Conservation (phyloP, 2,329 filamentous ascomycete species). For the Fusarium sp. region DNA sequence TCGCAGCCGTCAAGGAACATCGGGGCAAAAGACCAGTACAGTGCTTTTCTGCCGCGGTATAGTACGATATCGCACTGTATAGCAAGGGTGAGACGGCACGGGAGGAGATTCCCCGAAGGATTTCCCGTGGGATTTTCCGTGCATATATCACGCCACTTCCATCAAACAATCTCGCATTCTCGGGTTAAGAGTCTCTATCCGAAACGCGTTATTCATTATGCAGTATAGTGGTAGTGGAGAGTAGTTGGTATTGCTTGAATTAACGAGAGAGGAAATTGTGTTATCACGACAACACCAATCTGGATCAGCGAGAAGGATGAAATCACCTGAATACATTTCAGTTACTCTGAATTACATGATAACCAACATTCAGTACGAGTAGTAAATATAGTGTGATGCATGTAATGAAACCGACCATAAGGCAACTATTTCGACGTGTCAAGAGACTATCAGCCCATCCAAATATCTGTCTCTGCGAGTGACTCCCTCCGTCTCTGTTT, state of each 20-base stretch:
- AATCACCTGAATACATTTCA: no score
- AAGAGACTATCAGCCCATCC: not conserved
- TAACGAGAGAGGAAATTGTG: rapidly evolving
- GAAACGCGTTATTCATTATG: not conserved
- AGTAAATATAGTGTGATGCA: rapidly evolving
- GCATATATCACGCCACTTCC: not conserved
- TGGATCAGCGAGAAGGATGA: no score
- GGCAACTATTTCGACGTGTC: rapidly evolving
- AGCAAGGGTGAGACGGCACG: not conserved
- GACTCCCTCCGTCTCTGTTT: not conserved
- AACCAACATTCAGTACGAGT: no score
- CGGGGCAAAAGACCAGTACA: not conserved
- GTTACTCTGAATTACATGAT: no score
- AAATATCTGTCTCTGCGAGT: not conserved
- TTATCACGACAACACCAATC: no score
- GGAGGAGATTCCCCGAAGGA: not conserved
- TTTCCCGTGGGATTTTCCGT: not conserved
- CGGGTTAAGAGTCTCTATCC: not conserved
- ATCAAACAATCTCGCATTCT: not conserved
- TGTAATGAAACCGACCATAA: rapidly evolving
- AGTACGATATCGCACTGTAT: not conserved
- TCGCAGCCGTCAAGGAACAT: no score
- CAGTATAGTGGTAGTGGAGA: no score
- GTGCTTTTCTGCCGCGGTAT: rapidly evolving
- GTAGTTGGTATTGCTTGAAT: not conserved